Evolutionary conservation across 345 rosid species (phyloP).

Genomic region (Moricandia moricandioides): DNA sequence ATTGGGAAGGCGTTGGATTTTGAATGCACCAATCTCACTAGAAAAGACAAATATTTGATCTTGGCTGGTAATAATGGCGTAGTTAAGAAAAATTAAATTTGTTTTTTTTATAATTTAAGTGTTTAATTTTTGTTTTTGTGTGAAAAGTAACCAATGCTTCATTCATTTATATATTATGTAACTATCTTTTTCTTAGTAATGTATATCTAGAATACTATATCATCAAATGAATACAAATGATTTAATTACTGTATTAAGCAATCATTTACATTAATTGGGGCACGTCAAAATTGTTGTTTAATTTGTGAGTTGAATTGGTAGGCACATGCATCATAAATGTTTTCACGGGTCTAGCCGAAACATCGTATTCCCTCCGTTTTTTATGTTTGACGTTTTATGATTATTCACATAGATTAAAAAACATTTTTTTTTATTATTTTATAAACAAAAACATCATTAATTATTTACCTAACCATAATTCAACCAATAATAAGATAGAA

Average conservation of each 20-base stretch:
- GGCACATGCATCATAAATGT: conserved; percentile 38
- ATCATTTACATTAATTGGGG: neutral
- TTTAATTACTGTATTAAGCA: neutral
- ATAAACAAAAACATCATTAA: too few species aligned
- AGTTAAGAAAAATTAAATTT: conserved; percentile 17
- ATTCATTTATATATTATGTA: conserved; percentile 17
- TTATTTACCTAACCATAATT: too few species aligned
- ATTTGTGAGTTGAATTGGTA: conserved; percentile 1
- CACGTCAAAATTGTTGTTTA: conserved; percentile 13
- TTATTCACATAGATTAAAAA: too few species aligned
- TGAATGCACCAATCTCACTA: conserved; percentile 62
- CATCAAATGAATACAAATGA: neutral
- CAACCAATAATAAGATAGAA: too few species aligned
- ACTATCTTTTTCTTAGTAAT: neutral
- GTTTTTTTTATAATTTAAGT: neutral
- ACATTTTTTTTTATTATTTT: too few species aligned
- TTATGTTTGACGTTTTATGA: too few species aligned
- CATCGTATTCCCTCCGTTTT: too few species aligned
- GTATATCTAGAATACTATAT: neutral
- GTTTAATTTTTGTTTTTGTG: neutral
- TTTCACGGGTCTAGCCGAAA: neutral
- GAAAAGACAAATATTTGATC: conserved; percentile 70
- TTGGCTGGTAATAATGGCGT: conserved; percentile 83
- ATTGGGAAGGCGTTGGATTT: conserved; percentile 58
- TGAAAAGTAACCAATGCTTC: conserved; percentile 18